Percentiles rank a stretch among this genome's conserved stretches.
Evolutionary conservation across 2,329 filamentous ascomycete species (phyloP).

Genomic region (Colletotrichum sp.): DNA sequence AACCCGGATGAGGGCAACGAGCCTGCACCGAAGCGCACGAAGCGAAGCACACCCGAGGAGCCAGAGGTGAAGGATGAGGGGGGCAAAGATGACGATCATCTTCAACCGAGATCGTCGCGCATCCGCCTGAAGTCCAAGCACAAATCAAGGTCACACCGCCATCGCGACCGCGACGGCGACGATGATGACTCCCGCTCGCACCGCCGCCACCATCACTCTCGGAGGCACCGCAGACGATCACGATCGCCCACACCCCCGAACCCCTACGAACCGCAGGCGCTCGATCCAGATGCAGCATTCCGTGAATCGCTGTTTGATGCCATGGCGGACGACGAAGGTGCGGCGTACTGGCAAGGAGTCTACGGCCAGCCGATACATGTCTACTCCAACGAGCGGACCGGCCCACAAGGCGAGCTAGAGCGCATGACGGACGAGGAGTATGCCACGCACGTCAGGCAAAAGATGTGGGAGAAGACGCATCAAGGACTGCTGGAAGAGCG

Average conservation of each 20-base stretch:
- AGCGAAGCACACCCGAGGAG: conserved; percentile 13
- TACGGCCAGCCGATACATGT: conserved; percentile 94
- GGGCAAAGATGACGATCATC: not conserved
- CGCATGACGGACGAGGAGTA: conserved; percentile 95
- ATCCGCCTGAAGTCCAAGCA: conserved; percentile 48
- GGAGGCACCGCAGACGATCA: conserved; percentile 32
- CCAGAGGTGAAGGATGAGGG: not conserved
- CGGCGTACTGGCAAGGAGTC: conserved; percentile 93
- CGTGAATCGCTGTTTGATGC: conserved; percentile 95
- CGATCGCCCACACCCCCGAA: conserved; percentile 53
- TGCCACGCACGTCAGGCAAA: conserved; percentile 78
- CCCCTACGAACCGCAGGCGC: conserved; percentile 48
- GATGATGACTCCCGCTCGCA: conserved; percentile 26
- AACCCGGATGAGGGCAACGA: conserved; percentile 36
- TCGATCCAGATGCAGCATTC: conserved; percentile 79
- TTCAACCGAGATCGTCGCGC: conserved; percentile 31
- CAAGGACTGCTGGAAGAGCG: conserved; percentile 82
- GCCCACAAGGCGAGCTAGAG: conserved; percentile 67
- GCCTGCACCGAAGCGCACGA: not conserved
- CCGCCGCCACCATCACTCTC: conserved; percentile 32
- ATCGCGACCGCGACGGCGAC: conserved; percentile 29
- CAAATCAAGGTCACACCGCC: conserved; percentile 28
- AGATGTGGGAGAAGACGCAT: conserved; percentile 97
- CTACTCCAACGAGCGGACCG: conserved; percentile 61
- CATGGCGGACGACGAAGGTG: conserved; percentile 95